These are phyloP conservation scores for Suhomyces bribrorum DNA, from an alignment of 1,139 yeast species.

Conservation along the genomic window DNA sequence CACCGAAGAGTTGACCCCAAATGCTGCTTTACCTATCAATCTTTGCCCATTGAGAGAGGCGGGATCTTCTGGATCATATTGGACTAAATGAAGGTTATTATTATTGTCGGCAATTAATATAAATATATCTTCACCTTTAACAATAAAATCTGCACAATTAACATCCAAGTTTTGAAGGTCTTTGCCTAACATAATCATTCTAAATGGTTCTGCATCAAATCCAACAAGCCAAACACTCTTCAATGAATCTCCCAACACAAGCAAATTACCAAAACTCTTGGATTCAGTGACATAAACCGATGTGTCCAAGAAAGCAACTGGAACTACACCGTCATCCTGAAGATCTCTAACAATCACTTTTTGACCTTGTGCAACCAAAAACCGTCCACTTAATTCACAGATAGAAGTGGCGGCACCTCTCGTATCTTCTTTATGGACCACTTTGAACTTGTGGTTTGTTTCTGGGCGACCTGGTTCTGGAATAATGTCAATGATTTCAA, in stretches of 20 bases:
- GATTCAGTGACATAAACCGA: constrained; percentile 78
- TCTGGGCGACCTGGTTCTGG: constrained; percentile 92
- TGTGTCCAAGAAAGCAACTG: constrained; percentile 91
- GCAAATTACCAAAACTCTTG: constrained; percentile 78
- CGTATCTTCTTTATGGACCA: constrained; percentile 71
- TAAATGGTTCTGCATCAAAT: constrained; percentile 91
- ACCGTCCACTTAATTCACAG: constrained; percentile 81
- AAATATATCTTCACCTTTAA: constrained; percentile 66
- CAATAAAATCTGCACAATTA: constrained; percentile 68
- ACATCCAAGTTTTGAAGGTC: constrained; percentile 68
- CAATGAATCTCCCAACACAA: constrained; percentile 77
- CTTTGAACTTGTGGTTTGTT: constrained; percentile 75
- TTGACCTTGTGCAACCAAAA: constrained; percentile 86
- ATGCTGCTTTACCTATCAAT: constrained; percentile 67
- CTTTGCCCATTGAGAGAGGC: constrained; percentile 78
- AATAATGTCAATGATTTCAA: constrained; percentile 78
- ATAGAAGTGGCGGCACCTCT: constrained; percentile 85
- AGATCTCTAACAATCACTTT: constrained; percentile 79
- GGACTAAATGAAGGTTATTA: constrained; percentile 69
- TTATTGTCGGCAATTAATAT: constrained; percentile 72
- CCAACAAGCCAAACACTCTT: constrained; percentile 85
- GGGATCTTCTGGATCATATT: constrained; percentile 93
- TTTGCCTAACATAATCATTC: constrained; percentile 78
- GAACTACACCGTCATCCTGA: constrained; percentile 81
- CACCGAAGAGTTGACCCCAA: constrained; percentile 65